phyloP scores from a whole-genome alignment of 2,329 filamentous ascomycete genomes.

The Pseudogymnoascus sp. region DNA sequence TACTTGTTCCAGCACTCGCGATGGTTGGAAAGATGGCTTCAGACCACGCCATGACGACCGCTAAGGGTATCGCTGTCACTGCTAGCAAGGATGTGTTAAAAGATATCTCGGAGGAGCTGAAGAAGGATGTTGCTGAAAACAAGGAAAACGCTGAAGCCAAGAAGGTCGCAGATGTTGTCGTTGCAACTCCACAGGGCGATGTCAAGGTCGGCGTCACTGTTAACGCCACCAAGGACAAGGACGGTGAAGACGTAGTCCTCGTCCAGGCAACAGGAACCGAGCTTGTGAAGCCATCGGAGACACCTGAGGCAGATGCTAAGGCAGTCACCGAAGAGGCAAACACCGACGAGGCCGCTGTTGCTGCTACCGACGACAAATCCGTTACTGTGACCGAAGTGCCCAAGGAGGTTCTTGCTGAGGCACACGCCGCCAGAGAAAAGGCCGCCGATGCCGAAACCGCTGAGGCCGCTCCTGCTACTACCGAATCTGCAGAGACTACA shows the following conservation, averaged over 20 bases:
- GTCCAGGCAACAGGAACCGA: slow-evolving; percentile 1
- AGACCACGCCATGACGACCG: slow-evolving; percentile 17
- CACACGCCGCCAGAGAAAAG: neutral
- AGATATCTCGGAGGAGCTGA: slow-evolving; percentile 17
- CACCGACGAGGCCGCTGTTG: neutral
- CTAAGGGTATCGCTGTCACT: slow-evolving; percentile 17
- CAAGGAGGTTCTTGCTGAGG: neutral
- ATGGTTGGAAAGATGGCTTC: slow-evolving; percentile 23
- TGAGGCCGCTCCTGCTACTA: neutral
- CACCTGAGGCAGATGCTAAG: neutral
- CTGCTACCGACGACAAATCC: neutral
- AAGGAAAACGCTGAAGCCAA: neutral
- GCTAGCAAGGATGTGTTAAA: slow-evolving; percentile 18
- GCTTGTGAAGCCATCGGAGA: neutral
- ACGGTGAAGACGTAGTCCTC: neutral
- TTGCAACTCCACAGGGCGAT: neutral
- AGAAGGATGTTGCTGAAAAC: neutral
- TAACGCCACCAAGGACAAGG: neutral
- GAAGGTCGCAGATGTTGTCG: neutral
- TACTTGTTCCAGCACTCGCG: slow-evolving; percentile 20
- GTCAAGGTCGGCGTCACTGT: slow-evolving; percentile 3
- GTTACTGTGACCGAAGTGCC: neutral
- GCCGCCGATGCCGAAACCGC: neutral
- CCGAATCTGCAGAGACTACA: neutral
- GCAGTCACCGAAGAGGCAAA: neutral